Evolutionary conservation across 495 filamentous ascomycete species (phyloP).

Genomic region (Echria macrotheca): DNA sequence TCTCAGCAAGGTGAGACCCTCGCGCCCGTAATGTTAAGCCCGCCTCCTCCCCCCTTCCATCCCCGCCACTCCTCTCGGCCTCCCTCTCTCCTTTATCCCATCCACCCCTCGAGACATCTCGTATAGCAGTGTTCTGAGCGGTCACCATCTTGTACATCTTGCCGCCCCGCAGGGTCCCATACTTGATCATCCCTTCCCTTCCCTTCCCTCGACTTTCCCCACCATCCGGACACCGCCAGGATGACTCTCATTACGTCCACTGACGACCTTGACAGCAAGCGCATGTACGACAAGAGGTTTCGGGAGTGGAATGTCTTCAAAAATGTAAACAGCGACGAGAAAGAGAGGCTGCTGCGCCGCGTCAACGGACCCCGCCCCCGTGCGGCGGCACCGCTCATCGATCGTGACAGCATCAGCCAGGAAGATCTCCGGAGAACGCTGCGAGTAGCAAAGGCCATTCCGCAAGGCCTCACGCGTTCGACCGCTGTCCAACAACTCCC

Average conservation of each 20-base stretch:
- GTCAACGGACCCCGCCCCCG: slow-evolving; percentile 6
- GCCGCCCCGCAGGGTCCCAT: no score
- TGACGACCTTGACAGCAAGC: slow-evolving; percentile 27
- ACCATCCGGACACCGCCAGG: not conserved
- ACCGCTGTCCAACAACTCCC: not conserved
- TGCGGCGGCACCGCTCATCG: not conserved
- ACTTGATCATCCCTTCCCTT: not conserved
- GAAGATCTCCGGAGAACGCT: slow-evolving; percentile 21
- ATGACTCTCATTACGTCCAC: slow-evolving; percentile 25
- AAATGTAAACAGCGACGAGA: slow-evolving; percentile 29
- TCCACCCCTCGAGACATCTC: not conserved
- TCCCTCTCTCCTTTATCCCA: not conserved
- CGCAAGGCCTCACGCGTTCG: slow-evolving; percentile 11
- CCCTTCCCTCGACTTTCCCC: not conserved
- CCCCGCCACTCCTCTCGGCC: not conserved
- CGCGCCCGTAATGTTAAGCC: not conserved
- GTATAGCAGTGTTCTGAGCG: not conserved
- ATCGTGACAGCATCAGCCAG: slow-evolving; percentile 18
- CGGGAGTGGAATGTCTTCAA: slow-evolving; percentile 33
- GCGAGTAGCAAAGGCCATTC: slow-evolving; percentile 18
- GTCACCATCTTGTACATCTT: not conserved
- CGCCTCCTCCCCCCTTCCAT: not conserved
- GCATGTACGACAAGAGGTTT: slow-evolving; percentile 34
- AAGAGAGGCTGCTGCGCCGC: slow-evolving; percentile 14
- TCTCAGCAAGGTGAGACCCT: slow-evolving; percentile 28